phyloP scores from a whole-genome alignment of 73 alveolate genomes.

The Halteria grandinella region DNA sequence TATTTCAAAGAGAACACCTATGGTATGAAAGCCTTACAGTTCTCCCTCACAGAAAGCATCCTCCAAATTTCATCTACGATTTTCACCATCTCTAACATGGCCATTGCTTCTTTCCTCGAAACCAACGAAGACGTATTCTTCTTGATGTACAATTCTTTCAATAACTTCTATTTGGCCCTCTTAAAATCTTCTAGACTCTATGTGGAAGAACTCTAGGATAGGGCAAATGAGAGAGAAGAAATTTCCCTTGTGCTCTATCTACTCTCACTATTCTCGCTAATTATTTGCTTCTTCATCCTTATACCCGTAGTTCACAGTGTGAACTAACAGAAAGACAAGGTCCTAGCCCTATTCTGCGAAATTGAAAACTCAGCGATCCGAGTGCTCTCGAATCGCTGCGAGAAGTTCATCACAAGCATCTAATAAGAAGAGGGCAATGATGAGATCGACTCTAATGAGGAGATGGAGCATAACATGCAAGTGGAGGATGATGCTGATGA shows the following conservation, averaged over 20 bases:
- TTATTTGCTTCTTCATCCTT: constrained; percentile 15
- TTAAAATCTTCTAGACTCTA: constrained; percentile 19
- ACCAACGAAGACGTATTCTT: constrained; percentile 59
- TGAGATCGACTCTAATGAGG: constrained; percentile 61
- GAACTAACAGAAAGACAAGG: constrained; percentile 41
- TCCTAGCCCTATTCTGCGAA: constrained; percentile 47
- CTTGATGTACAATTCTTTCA: constrained; percentile 39
- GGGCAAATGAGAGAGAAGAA: constrained; percentile 15
- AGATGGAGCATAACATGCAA: constrained; percentile 19
- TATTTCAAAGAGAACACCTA: constrained; percentile 42
- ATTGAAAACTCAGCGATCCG: constrained; percentile 41
- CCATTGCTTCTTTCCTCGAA: constrained; percentile 20
- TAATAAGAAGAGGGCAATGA: constrained; percentile 55
- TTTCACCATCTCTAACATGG: constrained; percentile 44
- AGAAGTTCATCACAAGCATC: constrained; percentile 41
- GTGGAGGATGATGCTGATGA: constrained; percentile 45
- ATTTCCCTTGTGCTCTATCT: constrained; percentile 15
- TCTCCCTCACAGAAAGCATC: constrained; percentile 54
- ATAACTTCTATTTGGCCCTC: constrained; percentile 35
- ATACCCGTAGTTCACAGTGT: constrained; percentile 53
- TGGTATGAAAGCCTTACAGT: constrained; percentile 35
- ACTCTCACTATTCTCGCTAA: constrained; percentile 21
- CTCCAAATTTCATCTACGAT: constrained; percentile 48
- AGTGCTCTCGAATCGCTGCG: constrained; percentile 45
- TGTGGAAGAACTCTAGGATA: constrained; percentile 33